Base-by-base conservation (phyloP, 768 basidiomycete genomes). In the Flagelloscypha sp. region DNA sequence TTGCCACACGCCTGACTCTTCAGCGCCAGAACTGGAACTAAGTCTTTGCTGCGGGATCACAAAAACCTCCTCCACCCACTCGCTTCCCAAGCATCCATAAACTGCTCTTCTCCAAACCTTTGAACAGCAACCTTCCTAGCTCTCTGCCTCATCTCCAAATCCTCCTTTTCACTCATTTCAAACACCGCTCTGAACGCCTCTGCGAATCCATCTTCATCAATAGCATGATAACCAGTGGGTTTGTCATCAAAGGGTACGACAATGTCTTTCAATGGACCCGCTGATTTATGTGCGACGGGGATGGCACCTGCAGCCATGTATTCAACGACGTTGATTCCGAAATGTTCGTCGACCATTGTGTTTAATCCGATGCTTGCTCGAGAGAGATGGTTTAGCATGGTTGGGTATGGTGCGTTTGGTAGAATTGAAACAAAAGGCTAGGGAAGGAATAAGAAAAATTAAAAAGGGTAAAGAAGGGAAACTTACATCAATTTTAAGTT, bases 321-420 rank as follows among this genome's bases (percentile, higher is more conserved):
- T 55, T 99, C 94, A 6, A 99, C 94, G 24, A 99, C 71, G 47
- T 92, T 95, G 55, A 99, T 98, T 2, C 95, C 94, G 43, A 98
- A 99, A 54, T 99, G 94, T 56, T 99, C 94, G 50, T 98, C 92
- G 1, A 90, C 73, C 94, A 99, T 99, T 10, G 94, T 95, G 50
- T 87, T 93, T 17, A 98, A 53, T 0, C 94, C 93, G 11, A 97
- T 70, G 42, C 80, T 84, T 2, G 90, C 77, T 29, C 61, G 61
- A 6, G 81, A 76, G 2, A 99, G 65, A 70, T 82, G 79, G 5
- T 56, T 49, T 3, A 90, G 68, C 41, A 97, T 69, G 18, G 68
- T 70, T 0, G 76, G 52, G 45, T 84, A 97, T 4, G 84, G 62
- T 0, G 84, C 88, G 44, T 98, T 98, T 27, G 94, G 70, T 9